Conservation (phyloP, 164 flowering plant species). For the Piper longum region DNA sequence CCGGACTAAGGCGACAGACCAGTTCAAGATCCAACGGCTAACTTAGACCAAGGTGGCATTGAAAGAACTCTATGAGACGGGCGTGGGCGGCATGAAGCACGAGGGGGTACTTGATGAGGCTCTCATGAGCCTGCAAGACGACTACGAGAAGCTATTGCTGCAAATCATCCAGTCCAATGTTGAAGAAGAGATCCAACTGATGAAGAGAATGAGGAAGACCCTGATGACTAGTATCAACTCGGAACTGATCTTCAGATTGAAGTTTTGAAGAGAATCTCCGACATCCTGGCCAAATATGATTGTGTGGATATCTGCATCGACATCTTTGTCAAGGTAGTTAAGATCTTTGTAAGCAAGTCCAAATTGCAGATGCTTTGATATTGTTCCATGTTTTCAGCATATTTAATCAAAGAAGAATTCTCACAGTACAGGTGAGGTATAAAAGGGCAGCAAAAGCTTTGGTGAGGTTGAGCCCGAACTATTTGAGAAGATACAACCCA, state of each 20-base stretch:
- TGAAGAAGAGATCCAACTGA: constrained; percentile 2
- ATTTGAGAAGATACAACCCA: constrained; percentile 36
- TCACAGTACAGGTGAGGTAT: constrained; percentile 34
- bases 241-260: constrained; percentile 41
- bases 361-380: no score
- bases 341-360: no score
- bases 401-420: no score
- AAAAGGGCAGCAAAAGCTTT: constrained; percentile 65
- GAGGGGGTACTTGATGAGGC: constrained; percentile 66
- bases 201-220: constrained; percentile 1
- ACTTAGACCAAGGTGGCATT: constrained; percentile 44
- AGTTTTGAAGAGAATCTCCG: constrained; percentile 37
- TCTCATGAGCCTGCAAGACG: constrained; percentile 17
- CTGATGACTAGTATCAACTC: constrained; percentile 12
- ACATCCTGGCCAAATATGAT: constrained; percentile 43
- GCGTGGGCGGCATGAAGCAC: constrained; percentile 50
- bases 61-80: constrained; percentile 45
- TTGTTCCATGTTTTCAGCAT: no score
- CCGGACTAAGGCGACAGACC: constrained; percentile 59
- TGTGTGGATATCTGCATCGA: constrained; percentile 65
- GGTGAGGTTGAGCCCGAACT: constrained; percentile 53
- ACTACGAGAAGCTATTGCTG: constrained; percentile 37
- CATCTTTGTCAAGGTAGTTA: constrained; percentile 50
- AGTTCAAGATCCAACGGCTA: constrained; percentile 27
- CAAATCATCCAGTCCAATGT: constrained; percentile 32